phyloP scores from a whole-genome alignment of 805 yeast genomes.

The Yarrowia yakushimensis region DNA sequence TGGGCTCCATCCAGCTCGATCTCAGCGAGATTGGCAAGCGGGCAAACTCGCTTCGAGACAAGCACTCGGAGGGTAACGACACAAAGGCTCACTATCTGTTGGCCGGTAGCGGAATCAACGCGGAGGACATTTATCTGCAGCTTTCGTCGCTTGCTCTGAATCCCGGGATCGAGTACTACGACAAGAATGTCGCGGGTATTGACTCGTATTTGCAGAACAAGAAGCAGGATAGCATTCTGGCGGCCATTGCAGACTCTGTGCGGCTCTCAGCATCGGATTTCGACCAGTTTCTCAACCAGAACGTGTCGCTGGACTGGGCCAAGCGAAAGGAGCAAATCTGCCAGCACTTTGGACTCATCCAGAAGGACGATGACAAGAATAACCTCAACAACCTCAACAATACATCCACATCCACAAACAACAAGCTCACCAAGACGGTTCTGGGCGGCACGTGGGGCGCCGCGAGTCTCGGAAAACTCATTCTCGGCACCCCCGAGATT shows the following conservation, averaged over 20 bases:
- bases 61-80: conserved; percentile 46
- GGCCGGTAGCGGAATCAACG: conserved; percentile 83
- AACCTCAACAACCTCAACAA: background rate
- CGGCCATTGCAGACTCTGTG: conserved; percentile 78
- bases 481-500: conserved; percentile 34
- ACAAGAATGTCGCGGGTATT: conserved; percentile 27
- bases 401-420: conserved; percentile 18
- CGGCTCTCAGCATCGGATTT: conserved; percentile 75
- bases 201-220: conserved; percentile 61
- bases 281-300: conserved; percentile 68
- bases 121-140: conserved; percentile 70
- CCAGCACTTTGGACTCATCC: conserved; percentile 61
- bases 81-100: conserved; percentile 68
- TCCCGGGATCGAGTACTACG: conserved; percentile 29
- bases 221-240: conserved; percentile 76
- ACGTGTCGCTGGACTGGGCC: conserved; percentile 80
- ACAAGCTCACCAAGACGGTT: conserved; percentile 36
- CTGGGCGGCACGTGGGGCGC: conserved; percentile 36
- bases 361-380: conserved; percentile 24
- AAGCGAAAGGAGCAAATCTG: conserved; percentile 69
- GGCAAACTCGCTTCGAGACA: conserved; percentile 54
- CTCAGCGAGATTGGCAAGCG: conserved; percentile 71
- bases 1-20: conserved; percentile 79
- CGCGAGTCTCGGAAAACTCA: conserved; percentile 37
- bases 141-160: conserved; percentile 42